A percentile compares a stretch with the other conserved stretches of the same genome.
phyloP scores from a whole-genome alignment of 106 monocot genomes.

The Agapanthus africanus region DNA sequence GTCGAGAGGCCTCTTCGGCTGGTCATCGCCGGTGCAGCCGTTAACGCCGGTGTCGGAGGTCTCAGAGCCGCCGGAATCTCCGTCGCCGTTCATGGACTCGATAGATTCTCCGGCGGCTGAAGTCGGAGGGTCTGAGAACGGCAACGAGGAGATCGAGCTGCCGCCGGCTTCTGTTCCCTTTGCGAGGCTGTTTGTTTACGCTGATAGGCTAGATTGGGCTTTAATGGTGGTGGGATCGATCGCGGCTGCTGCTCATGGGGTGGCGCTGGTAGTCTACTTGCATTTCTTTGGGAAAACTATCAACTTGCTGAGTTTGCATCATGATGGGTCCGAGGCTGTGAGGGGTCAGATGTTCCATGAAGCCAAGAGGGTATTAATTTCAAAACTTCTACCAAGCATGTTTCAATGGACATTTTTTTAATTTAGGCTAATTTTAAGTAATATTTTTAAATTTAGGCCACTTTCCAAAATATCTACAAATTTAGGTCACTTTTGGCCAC shows the following conservation, averaged over 20 bases:
- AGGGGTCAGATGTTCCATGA: slow-evolving; percentile 35
- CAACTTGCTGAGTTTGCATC: slow-evolving; percentile 23
- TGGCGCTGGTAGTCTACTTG: slow-evolving; percentile 51
- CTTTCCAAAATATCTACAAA: too few relatives aligned
- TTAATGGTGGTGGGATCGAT: slow-evolving; percentile 49
- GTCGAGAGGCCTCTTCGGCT: slow-evolving; percentile 21
- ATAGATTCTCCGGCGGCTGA: slow-evolving; percentile 17
- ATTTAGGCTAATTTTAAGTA: too few relatives aligned
- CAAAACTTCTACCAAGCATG: too few relatives aligned
- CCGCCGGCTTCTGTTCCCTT: slow-evolving; percentile 61
- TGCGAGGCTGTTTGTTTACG: slow-evolving; percentile 48
- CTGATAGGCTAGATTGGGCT: slow-evolving; percentile 51
- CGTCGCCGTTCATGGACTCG: slow-evolving; percentile 38
- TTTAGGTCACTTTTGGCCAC: too few relatives aligned
- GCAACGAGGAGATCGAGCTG: slow-evolving; percentile 37
- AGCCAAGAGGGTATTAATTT: slow-evolving; percentile 55
- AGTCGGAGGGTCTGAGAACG: slow-evolving; percentile 16
- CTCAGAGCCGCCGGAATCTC: slow-evolving; percentile 66
- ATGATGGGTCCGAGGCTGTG: not conserved
- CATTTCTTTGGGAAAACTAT: slow-evolving; percentile 52
- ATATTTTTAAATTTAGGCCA: too few relatives aligned
- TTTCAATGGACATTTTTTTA: too few relatives aligned
- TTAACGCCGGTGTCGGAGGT: slow-evolving; percentile 73
- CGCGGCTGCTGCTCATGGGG: slow-evolving; percentile 53
- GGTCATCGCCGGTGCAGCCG: slow-evolving; percentile 46